These are phyloP conservation scores for Starmerella vitae DNA, from an alignment of 805 yeast species.

Conservation along the genomic window DNA sequence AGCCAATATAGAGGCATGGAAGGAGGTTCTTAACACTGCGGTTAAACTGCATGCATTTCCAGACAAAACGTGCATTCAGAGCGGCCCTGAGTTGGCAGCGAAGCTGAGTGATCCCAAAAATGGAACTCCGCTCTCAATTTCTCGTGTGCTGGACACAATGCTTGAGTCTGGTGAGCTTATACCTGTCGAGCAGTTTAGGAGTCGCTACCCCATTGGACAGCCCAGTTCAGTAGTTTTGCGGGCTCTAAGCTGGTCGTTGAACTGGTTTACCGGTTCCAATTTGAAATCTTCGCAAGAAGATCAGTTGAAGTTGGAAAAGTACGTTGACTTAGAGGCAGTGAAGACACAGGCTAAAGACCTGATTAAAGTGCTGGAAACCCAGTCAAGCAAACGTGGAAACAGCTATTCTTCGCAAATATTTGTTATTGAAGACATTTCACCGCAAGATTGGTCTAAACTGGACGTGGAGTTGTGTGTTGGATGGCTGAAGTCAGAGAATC, in stretches of 20 bases:
- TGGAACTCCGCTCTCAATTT: conserved; percentile 26
- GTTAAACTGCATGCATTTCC: conserved; percentile 22
- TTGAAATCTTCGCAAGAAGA: conserved; percentile 21
- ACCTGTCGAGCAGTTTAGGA: conserved; percentile 21
- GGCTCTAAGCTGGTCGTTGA: conserved; percentile 9
- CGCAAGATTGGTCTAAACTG: conserved; percentile 10
- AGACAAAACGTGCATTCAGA: conserved; percentile 22
- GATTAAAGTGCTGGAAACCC: conserved; percentile 3
- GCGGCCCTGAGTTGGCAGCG: conserved; percentile 19
- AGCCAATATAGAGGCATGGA: conserved; percentile 40
- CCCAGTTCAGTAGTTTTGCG: conserved; percentile 2
- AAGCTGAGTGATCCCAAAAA: conserved; percentile 20
- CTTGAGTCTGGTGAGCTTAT: conserved; percentile 20
- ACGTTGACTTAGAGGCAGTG: conserved; percentile 19
- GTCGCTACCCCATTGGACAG: conserved; percentile 11
- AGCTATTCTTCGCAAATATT: conserved; percentile 6
- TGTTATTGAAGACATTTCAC: conserved; percentile 1
- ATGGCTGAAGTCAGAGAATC: conserved; percentile 21
- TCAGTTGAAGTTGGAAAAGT: conserved; percentile 21
- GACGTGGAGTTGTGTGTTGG: conserved; percentile 22
- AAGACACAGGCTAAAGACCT: conserved; percentile 11
- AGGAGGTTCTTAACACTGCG: conserved; percentile 26
- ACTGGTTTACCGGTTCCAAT: conserved; percentile 8
- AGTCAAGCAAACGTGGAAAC: conserved; percentile 9
- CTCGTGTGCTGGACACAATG: conserved; percentile 24